phyloP scores from a whole-genome alignment of 805 yeast species.

The Candida odintsovae region DNA sequence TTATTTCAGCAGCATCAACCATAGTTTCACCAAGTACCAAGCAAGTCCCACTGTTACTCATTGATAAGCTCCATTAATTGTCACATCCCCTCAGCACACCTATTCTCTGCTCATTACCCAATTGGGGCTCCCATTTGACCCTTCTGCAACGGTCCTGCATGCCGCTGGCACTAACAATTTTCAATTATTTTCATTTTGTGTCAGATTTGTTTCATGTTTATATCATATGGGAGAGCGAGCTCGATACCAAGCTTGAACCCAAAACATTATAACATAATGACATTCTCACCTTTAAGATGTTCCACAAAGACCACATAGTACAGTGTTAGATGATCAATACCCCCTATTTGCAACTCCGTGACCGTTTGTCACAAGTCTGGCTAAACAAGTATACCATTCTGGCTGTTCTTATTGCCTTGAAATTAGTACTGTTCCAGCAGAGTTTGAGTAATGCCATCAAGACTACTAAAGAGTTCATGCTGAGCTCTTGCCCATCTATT shows the following conservation, averaged over 20 bases:
- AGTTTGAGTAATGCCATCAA: constrained; percentile 39
- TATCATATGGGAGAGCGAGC: background rate
- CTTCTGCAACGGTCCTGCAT: background rate
- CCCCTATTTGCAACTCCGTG: constrained; percentile 43
- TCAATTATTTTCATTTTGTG: background rate
- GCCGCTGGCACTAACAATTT: background rate
- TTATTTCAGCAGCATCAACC: too few species aligned
- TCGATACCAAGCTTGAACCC: background rate
- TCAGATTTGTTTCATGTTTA: background rate
- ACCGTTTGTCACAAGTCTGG: constrained; percentile 59
- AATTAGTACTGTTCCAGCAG: constrained; percentile 50
- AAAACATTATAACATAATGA: background rate
- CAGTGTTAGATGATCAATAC: constrained; percentile 2
- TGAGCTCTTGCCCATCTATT: constrained; percentile 40
- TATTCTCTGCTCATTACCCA: background rate
- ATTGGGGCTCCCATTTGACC: background rate
- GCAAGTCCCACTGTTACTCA: background rate
- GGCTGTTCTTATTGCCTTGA: constrained; percentile 49
- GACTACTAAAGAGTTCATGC: constrained; percentile 32
- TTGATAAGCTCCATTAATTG: background rate
- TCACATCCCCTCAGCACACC: too few species aligned
- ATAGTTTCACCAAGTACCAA: background rate
- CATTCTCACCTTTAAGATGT: background rate
- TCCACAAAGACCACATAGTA: background rate
- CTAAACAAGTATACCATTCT: constrained; percentile 59